phyloP scores from a whole-genome alignment of 768 basidiomycete species.

The Xanthoconium stramineum region DNA sequence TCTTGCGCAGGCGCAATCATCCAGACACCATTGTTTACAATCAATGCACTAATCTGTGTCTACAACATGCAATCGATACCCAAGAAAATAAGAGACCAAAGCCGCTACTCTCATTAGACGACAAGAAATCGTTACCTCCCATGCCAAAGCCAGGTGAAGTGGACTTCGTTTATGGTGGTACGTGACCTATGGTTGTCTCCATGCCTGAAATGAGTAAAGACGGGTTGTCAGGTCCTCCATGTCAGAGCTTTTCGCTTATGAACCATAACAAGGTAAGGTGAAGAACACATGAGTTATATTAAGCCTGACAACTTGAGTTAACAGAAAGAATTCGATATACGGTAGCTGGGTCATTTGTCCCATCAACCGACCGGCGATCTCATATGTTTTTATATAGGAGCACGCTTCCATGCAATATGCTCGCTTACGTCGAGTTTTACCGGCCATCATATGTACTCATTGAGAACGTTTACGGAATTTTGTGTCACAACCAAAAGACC shows the following conservation, averaged over 20 bases:
- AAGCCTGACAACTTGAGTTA: constrained; percentile 1
- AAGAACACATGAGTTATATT: neutral
- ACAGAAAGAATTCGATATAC: constrained; percentile 58
- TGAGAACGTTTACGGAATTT: constrained; percentile 69
- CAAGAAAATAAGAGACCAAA: constrained; percentile 39
- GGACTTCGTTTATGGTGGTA: constrained; percentile 75
- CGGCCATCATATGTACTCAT: constrained; percentile 61
- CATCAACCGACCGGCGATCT: neutral
- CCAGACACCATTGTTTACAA: constrained; percentile 59
- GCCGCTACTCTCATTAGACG: constrained; percentile 41
- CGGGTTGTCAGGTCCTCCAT: constrained; percentile 58
- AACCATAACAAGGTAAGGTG: constrained; percentile 56
- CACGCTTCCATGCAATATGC: constrained; percentile 65
- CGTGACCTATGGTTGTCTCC: constrained; percentile 16
- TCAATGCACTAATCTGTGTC: constrained; percentile 56
- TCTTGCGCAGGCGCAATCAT: constrained; percentile 54
- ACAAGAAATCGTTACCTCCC: constrained; percentile 34
- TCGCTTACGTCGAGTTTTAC: constrained; percentile 66
- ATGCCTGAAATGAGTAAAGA: neutral
- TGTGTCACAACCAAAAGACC: constrained; percentile 49
- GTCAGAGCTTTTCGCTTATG: constrained; percentile 66
- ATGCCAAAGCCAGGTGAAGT: constrained; percentile 61
- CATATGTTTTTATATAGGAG: constrained; percentile 37
- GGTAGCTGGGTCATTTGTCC: constrained; percentile 34
- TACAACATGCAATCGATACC: constrained; percentile 55